Conservation (phyloP, 352 stramenopile genomes). For the Plasmopara muralis region DNA sequence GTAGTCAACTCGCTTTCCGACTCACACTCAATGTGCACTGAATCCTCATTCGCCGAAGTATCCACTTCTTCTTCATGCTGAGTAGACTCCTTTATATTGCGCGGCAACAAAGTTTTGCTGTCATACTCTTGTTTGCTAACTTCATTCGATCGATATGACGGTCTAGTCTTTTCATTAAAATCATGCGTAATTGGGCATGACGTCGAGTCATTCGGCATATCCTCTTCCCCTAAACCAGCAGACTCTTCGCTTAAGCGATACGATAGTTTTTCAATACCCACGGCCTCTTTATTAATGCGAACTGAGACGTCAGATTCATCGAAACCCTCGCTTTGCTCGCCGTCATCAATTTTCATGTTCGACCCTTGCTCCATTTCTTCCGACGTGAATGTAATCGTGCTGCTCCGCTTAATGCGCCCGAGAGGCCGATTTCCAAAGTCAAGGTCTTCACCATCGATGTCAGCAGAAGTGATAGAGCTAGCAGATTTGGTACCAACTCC, state of each 20-base stretch:
- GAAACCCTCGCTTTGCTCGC: slow-evolving; percentile 13
- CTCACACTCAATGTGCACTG: slow-evolving; percentile 1
- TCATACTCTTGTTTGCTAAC: slow-evolving; percentile 6
- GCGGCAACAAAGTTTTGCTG: neutral
- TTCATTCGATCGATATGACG: slow-evolving; percentile 7
- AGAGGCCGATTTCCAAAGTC: slow-evolving; percentile 29
- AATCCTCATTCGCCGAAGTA: slow-evolving; percentile 1
- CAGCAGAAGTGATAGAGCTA: slow-evolving; percentile 18
- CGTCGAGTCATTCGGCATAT: neutral
- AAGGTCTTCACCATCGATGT: slow-evolving; percentile 34
- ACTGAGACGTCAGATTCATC: slow-evolving; percentile 20
- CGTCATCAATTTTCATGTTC: slow-evolving; percentile 15
- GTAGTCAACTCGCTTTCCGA: slow-evolving; percentile 2
- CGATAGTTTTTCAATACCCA: slow-evolving; percentile 8
- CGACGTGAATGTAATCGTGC: slow-evolving; percentile 36
- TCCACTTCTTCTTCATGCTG: neutral
- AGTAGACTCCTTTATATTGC: neutral
- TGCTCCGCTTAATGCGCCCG: slow-evolving; percentile 42
- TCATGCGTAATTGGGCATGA: slow-evolving; percentile 3
- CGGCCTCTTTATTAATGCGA: slow-evolving; percentile 21
- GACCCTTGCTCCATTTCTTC: slow-evolving; percentile 28
- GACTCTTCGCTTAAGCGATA: slow-evolving; percentile 19
- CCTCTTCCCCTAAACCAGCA: slow-evolving; percentile 1
- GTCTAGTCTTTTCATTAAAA: slow-evolving; percentile 2
- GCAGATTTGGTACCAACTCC: slow-evolving; percentile 14